Evolutionary conservation across 2,329 filamentous ascomycete species (phyloP), one percentile per base, ranked within the genome.

Genomic region (Colletotrichum cereale): DNA sequence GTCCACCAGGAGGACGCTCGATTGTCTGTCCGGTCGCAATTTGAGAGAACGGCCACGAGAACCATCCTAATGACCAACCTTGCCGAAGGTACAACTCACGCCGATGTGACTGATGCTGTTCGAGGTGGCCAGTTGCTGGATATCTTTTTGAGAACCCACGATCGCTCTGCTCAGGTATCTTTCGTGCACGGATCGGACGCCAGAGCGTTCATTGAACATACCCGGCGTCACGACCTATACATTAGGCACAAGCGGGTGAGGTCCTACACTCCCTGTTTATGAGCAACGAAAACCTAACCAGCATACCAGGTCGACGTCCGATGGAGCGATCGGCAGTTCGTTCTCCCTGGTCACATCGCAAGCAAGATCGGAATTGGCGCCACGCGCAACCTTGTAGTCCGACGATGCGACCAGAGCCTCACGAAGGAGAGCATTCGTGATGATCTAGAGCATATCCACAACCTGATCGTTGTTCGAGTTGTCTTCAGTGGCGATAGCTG

Each of bases 371-470:
- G 81, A 48, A 84, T 80, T 58, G 93, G 93, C 18, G 92, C 92
- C 18, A 92, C 90, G 52, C 90, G 94, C 71, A 96, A 96, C 76
- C 80, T 97, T 47, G 82, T 95, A 26, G 87, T 97, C 52, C 87
- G 88, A 68, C 86, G 87, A 12, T 88, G 88, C 74, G 84, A 84
- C 75, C 82, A 82, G 64, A 86, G 83, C 64, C 83, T 93, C 74
- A 94, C 90, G 0, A 91, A 91, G 74, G 82, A 88, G 10, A 81
- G 82, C 21, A 89, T 97, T 73, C 89, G 92, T 14, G 86, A 91
- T 5, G 92, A 97, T 75, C 85, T 96, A 47, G 91, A 95, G 31
- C 94, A 97, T 78, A 96, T 97, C 72, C 91, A 96, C 82, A 93
- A 93, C 73, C 85, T 97, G 1, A 84, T 91, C 29, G 87, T 97